phyloP scores from a whole-genome alignment of 2,329 filamentous ascomycete genomes.

The Diaporthe batatas region DNA sequence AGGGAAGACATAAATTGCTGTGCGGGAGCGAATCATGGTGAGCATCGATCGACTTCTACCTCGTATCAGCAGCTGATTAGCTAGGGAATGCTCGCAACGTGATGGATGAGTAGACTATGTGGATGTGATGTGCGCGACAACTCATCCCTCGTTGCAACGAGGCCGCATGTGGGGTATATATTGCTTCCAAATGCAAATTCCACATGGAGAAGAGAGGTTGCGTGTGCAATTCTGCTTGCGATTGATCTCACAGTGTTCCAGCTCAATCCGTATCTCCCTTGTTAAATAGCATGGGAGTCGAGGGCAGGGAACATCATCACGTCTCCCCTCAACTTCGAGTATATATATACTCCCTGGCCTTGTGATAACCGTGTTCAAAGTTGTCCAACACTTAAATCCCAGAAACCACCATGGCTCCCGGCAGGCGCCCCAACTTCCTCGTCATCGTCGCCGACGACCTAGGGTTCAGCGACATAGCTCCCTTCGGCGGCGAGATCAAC shows the following conservation, averaged over 20 bases:
- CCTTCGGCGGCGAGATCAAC: constrained; percentile 52
- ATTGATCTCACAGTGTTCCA: not conserved
- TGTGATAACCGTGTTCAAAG: not conserved
- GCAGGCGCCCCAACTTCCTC: constrained; percentile 50
- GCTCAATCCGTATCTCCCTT: not conserved
- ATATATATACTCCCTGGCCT: not conserved
- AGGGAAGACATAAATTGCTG: constrained; percentile 12
- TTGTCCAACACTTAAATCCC: not conserved
- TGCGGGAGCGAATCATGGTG: constrained; percentile 7
- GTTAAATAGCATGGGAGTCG: not conserved
- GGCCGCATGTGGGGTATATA: not conserved
- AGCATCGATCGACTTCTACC: not conserved
- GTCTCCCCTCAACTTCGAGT: too few species aligned
- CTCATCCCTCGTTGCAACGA: not conserved
- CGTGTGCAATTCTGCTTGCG: not conserved
- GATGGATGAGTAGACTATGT: not conserved
- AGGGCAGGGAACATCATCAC: not conserved
- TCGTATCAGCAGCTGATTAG: not conserved
- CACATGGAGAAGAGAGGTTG: not conserved
- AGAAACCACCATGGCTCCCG: constrained; percentile 32
- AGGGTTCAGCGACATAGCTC: constrained; percentile 50
- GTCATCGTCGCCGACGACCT: constrained; percentile 53
- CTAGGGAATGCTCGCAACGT: not conserved
- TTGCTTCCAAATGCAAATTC: not conserved
- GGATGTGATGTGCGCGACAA: not conserved